These are phyloP conservation scores for Aspergillus ustus DNA, from an alignment of 2,329 filamentous ascomycete species.

Conservation along the genomic window DNA sequence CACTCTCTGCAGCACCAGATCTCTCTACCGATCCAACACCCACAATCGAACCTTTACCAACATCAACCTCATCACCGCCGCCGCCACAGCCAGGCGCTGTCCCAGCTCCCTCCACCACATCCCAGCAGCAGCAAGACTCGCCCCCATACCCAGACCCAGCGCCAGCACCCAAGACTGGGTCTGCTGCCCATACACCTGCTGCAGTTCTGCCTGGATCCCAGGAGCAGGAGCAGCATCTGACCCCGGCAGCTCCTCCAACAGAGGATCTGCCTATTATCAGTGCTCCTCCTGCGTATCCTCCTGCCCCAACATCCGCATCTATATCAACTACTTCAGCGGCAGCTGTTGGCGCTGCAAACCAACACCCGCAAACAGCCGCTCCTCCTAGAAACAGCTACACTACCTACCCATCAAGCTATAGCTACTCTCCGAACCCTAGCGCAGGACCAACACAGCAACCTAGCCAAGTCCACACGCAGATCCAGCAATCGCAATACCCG, in stretches of 20 bases:
- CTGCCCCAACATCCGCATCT: neutral
- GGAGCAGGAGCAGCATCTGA: conserved; percentile 44
- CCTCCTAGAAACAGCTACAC: neutral
- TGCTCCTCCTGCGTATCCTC: conserved; percentile 24
- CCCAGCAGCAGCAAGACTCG: conserved; percentile 14
- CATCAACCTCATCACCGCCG: conserved; percentile 41
- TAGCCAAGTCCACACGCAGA: neutral
- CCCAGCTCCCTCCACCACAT: conserved; percentile 18
- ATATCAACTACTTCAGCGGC: conserved; percentile 20
- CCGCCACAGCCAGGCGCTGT: conserved; percentile 45
- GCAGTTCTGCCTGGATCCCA: conserved; percentile 28
- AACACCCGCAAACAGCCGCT: neutral
- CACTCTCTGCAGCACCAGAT: conserved; percentile 22
- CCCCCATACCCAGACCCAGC: conserved; percentile 24
- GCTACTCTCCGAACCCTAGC: conserved; percentile 28
- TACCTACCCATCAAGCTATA: conserved; percentile 7
- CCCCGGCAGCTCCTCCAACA: neutral
- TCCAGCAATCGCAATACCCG: conserved; percentile 1
- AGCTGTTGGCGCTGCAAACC: conserved; percentile 1
- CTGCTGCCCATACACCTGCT: neutral
- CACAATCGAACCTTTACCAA: conserved; percentile 32
- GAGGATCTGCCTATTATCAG: neutral
- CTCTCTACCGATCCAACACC: conserved; percentile 5
- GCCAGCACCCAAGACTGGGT: conserved; percentile 1
- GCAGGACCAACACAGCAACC: conserved; percentile 5